Evolutionary conservation across 257 asterid genomes (phyloP).

Genomic region (Petunia secreta): DNA sequence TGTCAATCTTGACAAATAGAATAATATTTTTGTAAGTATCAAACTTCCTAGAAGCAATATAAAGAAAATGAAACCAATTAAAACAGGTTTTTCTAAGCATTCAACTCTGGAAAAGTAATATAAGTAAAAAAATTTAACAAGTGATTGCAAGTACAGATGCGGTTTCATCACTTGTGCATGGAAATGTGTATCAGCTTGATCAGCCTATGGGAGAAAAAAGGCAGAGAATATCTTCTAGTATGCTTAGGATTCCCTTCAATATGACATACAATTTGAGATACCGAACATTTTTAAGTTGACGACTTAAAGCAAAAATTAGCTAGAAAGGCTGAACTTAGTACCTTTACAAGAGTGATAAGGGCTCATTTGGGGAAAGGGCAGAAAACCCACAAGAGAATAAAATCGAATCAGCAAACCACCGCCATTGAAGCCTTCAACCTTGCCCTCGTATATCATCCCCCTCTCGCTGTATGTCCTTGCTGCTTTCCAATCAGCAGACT

Average conservation of each 20-base stretch:
- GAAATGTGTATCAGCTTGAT: too few species aligned
- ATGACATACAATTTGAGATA: not conserved
- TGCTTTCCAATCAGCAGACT: slow-evolving; percentile 98
- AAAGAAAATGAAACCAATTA: too few species aligned
- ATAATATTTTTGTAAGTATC: not conserved
- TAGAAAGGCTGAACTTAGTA: slow-evolving; percentile 29
- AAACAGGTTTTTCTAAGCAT: too few species aligned
- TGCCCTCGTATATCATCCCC: slow-evolving; percentile 66
- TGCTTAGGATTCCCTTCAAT: not conserved
- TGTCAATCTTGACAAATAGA: not conserved
- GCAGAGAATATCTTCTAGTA: not conserved
- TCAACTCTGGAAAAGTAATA: too few species aligned
- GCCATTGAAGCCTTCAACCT: slow-evolving; percentile 73
- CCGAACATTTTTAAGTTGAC: not conserved
- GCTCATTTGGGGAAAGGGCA: slow-evolving; percentile 87
- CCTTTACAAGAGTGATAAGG: slow-evolving; percentile 88
- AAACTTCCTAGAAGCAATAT: not conserved
- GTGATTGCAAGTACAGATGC: too few species aligned
- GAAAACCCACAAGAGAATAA: slow-evolving; percentile 84
- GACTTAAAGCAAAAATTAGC: not conserved
- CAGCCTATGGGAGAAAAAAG: too few species aligned
- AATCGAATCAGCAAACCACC: slow-evolving; percentile 91
- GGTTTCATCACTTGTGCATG: too few species aligned
- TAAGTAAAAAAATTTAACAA: not conserved
- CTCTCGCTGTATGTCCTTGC: slow-evolving; percentile 67